Percentiles rank a stretch among this genome's conserved stretches.
Evolutionary conservation across 164 flowering plant species (phyloP).

Genomic region (Vitis riparia): DNA sequence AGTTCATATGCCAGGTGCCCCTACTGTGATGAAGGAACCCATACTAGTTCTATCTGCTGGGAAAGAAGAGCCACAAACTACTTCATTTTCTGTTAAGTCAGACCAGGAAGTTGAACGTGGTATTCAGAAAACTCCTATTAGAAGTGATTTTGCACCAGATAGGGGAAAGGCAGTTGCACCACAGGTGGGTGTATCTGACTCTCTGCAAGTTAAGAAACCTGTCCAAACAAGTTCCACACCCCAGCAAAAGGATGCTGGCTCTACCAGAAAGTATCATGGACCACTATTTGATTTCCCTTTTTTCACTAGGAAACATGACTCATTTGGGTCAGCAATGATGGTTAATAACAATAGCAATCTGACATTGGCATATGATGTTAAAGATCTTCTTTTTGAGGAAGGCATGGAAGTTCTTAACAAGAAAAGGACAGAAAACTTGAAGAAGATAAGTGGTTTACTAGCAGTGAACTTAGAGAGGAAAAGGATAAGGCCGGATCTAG

Average conservation of each 20-base stretch:
- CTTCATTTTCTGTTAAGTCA: slow-evolving; percentile 41
- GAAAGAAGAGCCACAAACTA: slow-evolving; percentile 59
- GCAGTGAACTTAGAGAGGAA: slow-evolving; percentile 92
- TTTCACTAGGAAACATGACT: slow-evolving; percentile 86
- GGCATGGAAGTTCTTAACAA: slow-evolving; percentile 70
- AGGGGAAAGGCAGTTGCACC: slow-evolving; percentile 67
- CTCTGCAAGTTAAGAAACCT: slow-evolving; percentile 59
- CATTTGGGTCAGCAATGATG: slow-evolving; percentile 58
- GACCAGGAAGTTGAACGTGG: slow-evolving; percentile 69
- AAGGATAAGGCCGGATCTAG: slow-evolving; percentile 94
- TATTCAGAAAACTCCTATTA: slow-evolving; percentile 37
- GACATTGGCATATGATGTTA: slow-evolving; percentile 75
- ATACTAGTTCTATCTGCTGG: slow-evolving; percentile 33
- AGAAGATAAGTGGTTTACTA: slow-evolving; percentile 73
- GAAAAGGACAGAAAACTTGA: slow-evolving; percentile 76
- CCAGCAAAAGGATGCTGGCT: slow-evolving; percentile 65
- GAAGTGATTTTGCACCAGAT: slow-evolving; percentile 52
- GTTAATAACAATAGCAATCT: slow-evolving; percentile 60
- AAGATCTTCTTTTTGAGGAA: slow-evolving; percentile 83
- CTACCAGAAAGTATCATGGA: slow-evolving; percentile 86
- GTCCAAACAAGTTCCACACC: slow-evolving; percentile 41
- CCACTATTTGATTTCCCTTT: slow-evolving; percentile 94
- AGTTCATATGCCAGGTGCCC: slow-evolving; percentile 31
- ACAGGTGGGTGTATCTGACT: slow-evolving; percentile 45
- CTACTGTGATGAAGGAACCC: slow-evolving; percentile 43